These are phyloP conservation scores for Rheum nobile DNA, from an alignment of 148 eudicot species.

Conservation along the genomic window DNA sequence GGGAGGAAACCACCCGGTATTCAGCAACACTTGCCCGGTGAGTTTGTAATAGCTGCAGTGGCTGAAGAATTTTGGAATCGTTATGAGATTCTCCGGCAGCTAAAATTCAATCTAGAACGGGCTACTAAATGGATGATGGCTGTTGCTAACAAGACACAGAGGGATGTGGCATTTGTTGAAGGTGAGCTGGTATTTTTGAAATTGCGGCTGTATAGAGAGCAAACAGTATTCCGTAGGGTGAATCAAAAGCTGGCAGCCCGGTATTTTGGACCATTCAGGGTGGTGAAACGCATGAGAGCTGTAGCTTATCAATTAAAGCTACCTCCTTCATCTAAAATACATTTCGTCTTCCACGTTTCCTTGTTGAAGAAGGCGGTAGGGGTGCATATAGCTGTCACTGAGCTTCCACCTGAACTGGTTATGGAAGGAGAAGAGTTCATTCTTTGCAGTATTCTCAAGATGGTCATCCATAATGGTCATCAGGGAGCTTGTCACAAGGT, in stretches of 20 bases:
- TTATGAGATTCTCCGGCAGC: background rate
- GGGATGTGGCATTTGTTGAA: background rate
- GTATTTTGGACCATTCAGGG: too few species aligned
- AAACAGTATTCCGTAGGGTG: background rate
- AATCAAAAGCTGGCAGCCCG: background rate
- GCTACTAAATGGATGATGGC: background rate
- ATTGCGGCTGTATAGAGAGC: background rate
- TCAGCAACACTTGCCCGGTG: background rate
- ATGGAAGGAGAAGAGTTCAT: too few species aligned
- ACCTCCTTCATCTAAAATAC: too few species aligned
- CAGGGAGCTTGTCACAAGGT: background rate
- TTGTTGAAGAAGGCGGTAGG: too few species aligned
- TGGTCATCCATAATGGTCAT: too few species aligned
- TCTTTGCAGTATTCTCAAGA: too few species aligned
- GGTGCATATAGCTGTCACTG: too few species aligned
- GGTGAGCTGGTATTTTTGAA: background rate
- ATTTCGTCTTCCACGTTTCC: too few species aligned
- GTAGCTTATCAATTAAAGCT: too few species aligned
- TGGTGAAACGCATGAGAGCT: too few species aligned
- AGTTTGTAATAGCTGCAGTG: background rate
- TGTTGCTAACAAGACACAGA: background rate
- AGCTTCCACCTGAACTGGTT: too few species aligned
- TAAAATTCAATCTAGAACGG: background rate
- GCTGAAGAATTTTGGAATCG: background rate
- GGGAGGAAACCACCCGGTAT: background rate